Evolutionary conservation across 2,329 filamentous ascomycete species (phyloP), one percentile per base, ranked within the genome.

Genomic region (Mycogone perniciosa): DNA sequence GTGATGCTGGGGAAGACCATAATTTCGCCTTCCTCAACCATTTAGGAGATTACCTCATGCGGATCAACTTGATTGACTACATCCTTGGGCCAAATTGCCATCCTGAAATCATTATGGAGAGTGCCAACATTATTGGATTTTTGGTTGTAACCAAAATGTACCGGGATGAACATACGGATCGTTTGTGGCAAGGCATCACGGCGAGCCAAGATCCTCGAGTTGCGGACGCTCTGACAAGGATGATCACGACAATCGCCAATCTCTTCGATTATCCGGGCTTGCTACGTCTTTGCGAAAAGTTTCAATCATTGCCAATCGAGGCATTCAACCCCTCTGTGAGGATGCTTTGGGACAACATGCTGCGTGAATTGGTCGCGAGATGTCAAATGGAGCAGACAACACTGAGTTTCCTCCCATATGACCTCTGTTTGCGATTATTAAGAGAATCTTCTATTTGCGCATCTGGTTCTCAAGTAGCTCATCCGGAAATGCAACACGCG

Each of bases 31-130:
- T 88, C 44, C 72, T 92, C 56, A 75, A 78, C 9, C 85, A 86
- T 59, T 72, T 95, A 48, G 82, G 88, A 5, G 73, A 80, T 27
- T 85, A 88, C 56, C 73, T 97, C 33, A 74, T 85, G 11, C 71
- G 76, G 6, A 85, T 86, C 37, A 82, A 84, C 48, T 73, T 97
- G 29, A 80, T 95, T 27, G 82, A 90, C 53, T 97, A 96, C 67
- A 83, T 99, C 42, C 80, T 96, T 46, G 89, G 92, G 2, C 84
- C 92, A 10, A 90, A 90, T 50, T 96, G 92, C 31, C 93, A 97
- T 62, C 89, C 91, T 1, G 90, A 96, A 62, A 82, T 97, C 48
- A 93, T 95, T 20, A 76, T 79, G 34, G 83, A 90, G 58, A 88
- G 88, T 61, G 77, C 79, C 38, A 95, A 96, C 56, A 87, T 97